Base-by-base conservation (phyloP, 2,329 filamentous ascomycete genomes). In the Decorospora gaudefroyi region DNA sequence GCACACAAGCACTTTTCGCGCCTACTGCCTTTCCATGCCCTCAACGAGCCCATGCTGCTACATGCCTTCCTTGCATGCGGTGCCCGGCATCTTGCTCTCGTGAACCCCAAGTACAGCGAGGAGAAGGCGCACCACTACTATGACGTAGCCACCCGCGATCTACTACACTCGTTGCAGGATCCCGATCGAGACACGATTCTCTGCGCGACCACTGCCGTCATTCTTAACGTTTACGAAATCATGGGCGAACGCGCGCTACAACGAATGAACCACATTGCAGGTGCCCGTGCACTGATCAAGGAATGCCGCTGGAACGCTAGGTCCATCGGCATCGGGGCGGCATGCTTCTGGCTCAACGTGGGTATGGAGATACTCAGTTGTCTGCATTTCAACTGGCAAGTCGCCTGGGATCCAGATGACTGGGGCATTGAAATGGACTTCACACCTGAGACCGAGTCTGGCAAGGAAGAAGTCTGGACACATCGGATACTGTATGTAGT, bases 261-360 rank as follows among this genome's bases (percentile, higher is more conserved):
- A 58, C 80, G 87, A n/a, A 92, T 93, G 85, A 91, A 88, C 57
- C 91, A 96, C 62, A 91, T 92, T 55, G 86, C 87, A 0, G 90
- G 90, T 4, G 89, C 90, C 7, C 81, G 90, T 39, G 89, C 89
- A 1, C 75, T 96, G 35, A 91, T 96, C 60, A 88, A 90, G 49
- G 90, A 96, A 64, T 96, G 90, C 61, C 83, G 85, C 4, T 96
- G 92, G 92, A 86, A 89, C 59, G 89, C 89, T 0, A 82, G 78
- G 50, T 87, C 87, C 23, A 80, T 78, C 1, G 90, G 91, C 0
- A 82, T 96, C 13, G 91, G 90, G 1, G 82, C 85, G 0, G 90
- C 91, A 1, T 96, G 91, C 68, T 96, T 96, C 72, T 96, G 92
- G 91, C 76, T 96, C 25, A 96, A 95, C 59, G 84, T 95, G 11